These are phyloP conservation scores for Neopestalotiopsis sp. DNA, from an alignment of 2,329 filamentous ascomycete genomes.

Conservation along the genomic window DNA sequence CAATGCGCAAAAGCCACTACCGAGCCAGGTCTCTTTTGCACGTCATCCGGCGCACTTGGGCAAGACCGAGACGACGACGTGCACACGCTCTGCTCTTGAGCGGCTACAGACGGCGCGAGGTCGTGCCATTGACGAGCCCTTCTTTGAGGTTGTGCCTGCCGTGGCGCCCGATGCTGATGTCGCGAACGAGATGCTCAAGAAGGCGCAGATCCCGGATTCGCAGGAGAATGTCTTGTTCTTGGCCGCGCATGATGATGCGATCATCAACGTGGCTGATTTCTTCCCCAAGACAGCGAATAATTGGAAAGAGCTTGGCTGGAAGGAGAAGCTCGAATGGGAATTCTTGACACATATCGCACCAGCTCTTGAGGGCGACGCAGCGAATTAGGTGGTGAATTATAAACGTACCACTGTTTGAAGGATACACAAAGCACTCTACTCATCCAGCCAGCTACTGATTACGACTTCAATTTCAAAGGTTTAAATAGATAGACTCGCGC, in stretches of 20 bases:
- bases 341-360: conserved; percentile 15
- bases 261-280: conserved; percentile 26
- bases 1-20: conserved; percentile 39
- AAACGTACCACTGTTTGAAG: no score
- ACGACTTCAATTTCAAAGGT: background rate
- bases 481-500: background rate
- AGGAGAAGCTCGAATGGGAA: conserved; percentile 3
- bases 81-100: conserved; percentile 32
- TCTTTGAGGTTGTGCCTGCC: background rate
- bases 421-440: background rate
- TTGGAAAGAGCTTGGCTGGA: conserved; percentile 27
- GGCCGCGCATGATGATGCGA: conserved; percentile 31
- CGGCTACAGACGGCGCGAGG: background rate
- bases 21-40: conserved; percentile 24
- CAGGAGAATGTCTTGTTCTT: conserved; percentile 30
- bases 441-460: background rate
- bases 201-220: conserved; percentile 25
- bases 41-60: conserved; percentile 43
- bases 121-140: background rate
- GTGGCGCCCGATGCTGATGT: background rate
- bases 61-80: no score
- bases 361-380: no score
- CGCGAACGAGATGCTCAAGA: background rate
- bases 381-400: background rate
- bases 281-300: conserved; percentile 31